Evolutionary conservation across 176 grass and related monocot species (phyloP), one percentile per base, ranked within the genome.

Genomic region (Lolium perenne): DNA sequence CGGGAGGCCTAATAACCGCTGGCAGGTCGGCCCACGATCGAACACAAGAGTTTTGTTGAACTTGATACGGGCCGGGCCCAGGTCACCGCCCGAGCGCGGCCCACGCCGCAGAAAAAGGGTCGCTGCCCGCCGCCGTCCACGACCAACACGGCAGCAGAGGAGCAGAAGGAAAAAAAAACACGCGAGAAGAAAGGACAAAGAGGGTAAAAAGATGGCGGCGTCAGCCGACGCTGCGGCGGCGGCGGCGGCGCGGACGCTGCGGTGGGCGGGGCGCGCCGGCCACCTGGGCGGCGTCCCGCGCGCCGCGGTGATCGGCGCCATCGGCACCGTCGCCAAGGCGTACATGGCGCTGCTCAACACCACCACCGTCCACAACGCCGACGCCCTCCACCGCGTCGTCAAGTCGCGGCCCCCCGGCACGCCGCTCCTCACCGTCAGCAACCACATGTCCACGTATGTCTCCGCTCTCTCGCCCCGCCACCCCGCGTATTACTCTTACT

Each of bases 351-450:
- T 92, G 86, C 83, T 98, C 78, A 98, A 98, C 85, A 93, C 92
- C 59, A 92, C 94, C 77, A 89, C 92, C 74, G 88, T 98, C 66
- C 87, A 91, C 90, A 98, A 98, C 92, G 29, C 91, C 79, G 86
- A 88, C 80, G 88, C 84, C 40, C 93, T 98, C 76, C 88, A 92
- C 79, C 84, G 76, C 26, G 90, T 98, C 81, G 92, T 94, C 88
- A 67, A 84, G 2, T 74, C 82, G 81, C 88, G 94, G 0, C 76
- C 90, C 2, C 53, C 64, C 18, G 88, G 93, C 79, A 80, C 83
- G 16, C 93, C 97, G 55, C 90, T 98, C 61, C 90, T 98, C 90
- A 98, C 97, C 54, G 86, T 98, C 86, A 94, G 92, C 76, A 98
- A 98, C 41, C 97, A 98, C 84, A 94, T 98, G 97, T 95, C 97